Conservation (phyloP, 176 grass and related monocot species). For the Secale cereale region DNA sequence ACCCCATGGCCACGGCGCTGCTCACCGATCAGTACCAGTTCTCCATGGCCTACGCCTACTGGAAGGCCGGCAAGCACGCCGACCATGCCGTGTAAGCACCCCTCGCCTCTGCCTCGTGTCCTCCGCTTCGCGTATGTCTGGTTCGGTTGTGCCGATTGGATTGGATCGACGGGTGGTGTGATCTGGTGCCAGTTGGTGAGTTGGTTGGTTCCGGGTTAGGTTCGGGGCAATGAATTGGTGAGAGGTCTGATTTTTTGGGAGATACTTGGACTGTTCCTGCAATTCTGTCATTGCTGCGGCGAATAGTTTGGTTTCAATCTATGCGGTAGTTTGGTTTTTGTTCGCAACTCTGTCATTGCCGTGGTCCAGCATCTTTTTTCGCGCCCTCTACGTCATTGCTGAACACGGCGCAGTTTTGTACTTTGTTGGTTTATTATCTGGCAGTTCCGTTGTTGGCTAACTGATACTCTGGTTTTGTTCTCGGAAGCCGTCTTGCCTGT, state of each 20-base stretch:
- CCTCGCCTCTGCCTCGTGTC: neutral
- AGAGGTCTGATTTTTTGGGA: neutral
- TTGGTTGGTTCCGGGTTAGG: neutral
- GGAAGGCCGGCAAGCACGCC: constrained; percentile 89
- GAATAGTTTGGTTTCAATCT: neutral
- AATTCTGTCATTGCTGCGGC: neutral
- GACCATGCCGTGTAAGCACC: constrained; percentile 87
- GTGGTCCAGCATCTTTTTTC: too few species aligned
- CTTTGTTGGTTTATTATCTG: neutral
- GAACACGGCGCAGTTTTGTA: neutral
- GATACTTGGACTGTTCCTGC: neutral
- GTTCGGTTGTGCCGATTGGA: neutral
- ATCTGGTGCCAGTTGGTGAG: constrained; percentile 1
- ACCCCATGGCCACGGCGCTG: constrained; percentile 96
- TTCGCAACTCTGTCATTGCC: neutral
- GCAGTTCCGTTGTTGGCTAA: neutral
- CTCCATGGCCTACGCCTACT: constrained; percentile 99
- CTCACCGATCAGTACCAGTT: constrained; percentile 99
- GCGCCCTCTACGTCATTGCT: neutral
- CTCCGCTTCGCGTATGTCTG: neutral
- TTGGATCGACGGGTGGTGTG: constrained; percentile 28
- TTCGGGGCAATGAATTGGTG: neutral
- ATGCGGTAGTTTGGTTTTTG: neutral
- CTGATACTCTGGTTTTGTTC: constrained; percentile 19
- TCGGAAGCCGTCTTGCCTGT: neutral